Evolutionary conservation across 495 filamentous ascomycete species (phyloP), one percentile per base, ranked within the genome.

Genomic region (Neurospora intermedia): DNA sequence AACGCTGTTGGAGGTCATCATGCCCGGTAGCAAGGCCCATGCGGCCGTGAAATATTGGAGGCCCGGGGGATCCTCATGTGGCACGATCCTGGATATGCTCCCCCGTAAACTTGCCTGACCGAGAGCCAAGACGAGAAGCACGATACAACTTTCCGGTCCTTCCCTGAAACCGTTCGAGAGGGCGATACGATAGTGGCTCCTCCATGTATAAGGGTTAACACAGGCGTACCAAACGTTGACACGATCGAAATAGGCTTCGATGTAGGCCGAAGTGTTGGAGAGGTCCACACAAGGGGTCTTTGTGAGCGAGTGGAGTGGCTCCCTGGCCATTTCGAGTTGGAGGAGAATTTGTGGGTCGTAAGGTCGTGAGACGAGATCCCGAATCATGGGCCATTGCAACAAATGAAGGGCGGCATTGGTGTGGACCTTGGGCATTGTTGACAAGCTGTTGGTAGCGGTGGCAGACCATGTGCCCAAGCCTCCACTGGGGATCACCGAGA

Each of bases 161-260:
- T 92, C 88, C 70, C 90, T 88, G 75, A 94, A 94, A 8, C 89
- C 88, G 73, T 88, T 88, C 1, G 91, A 90, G 4, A 93, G 84
- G 1, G 92, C 92, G 8, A 85, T 89, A 23, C 87, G 85, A 78
- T 94, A 94, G 79, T 93, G 90, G 73, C 86, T 88, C n/a, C 86
- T 84, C 92, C 92, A 95, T 23, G 88, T 91, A 81, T 90, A 92
- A 31, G 92, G 92, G 80, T 93, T 94, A 71, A 95, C 91, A 79
- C 91, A 92, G 42, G 92, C 92, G 75, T 94, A 94, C 91, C 92
- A 95, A 6, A 93, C 86, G 77, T 94, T 94, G 72, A 93, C 92
- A 35, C 90, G 86, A 59, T 90, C 88, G 75, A 95, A 95, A 81
- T 92, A 94, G 10, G 92, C 87, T 77, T 90, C 88, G 69, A 92